Base-by-base conservation (phyloP, 2,329 filamentous ascomycete genomes). In the Meredithiella fracta region DNA sequence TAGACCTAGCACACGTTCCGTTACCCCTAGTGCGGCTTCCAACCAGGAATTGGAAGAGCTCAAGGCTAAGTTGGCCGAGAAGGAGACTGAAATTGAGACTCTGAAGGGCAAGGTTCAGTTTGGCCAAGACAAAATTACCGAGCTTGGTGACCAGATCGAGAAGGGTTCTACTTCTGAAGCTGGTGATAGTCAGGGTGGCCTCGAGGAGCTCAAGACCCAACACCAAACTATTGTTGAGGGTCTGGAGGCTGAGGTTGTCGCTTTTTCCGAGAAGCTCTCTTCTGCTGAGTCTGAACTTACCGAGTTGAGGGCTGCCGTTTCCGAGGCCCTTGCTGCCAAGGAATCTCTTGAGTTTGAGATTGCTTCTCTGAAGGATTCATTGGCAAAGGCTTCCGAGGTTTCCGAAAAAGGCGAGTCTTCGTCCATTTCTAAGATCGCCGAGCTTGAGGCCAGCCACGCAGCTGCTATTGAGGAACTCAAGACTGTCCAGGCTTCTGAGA, bases 11-110 rank as follows among this genome's bases (percentile, higher is more conserved):
- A 53, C 47, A 26, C 57, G 57, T 4, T 59, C 57, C 11, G 57
- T 56, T 15, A 62, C 70, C 15, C 64, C 64, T 8, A 65, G 67
- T 17, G 67, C 68, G 44, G 65, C 70, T 34, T 69, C 72, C 6
- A 64, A 72, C 20, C 81, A 78, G 67, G 78, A 79, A 62, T 68
- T 78, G 2, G 79, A 82, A 52, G 74, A 78, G 49, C 70, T 83
- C 47, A 82, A 79, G 68, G 65, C 70, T 6, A 80, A 81, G 66
- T 69, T 83, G 22, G 69, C 71, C 3, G 72, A 77, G 31, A 79
- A 77, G 60, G 78, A 82, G 62, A 65, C 72, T 5, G 76, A 80
- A 62, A 75, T 82, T 8, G 72, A 75, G 55, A 67, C 73, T 11
- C 71, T 83, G 29, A 79, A 77, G 64, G 69, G 70, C 4, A 74